A percentile compares a stretch with the other conserved stretches of the same genome.
These are phyloP conservation scores for Penicillium desertorum DNA, from an alignment of 495 filamentous ascomycete species.

Conservation along the genomic window DNA sequence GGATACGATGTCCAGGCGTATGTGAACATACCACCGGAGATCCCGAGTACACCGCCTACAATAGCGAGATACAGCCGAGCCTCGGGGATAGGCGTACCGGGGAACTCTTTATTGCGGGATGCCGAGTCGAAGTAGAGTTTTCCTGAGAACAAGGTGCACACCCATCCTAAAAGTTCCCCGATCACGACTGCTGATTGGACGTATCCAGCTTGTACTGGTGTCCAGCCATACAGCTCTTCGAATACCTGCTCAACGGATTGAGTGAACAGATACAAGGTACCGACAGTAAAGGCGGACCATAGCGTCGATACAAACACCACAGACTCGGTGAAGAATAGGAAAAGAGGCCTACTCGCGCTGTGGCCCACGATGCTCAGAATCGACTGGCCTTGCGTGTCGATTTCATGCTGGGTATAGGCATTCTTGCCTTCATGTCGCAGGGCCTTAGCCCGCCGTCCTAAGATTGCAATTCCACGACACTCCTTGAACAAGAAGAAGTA, in stretches of 20 bases:
- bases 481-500: slow-evolving; percentile 43
- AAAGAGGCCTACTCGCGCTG: slow-evolving; percentile 40
- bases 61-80: slow-evolving; percentile 39
- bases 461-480: slow-evolving; percentile 43
- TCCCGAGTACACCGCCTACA: slow-evolving; percentile 30
- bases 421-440: slow-evolving; percentile 31
- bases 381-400: slow-evolving; percentile 29
- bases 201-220: slow-evolving; percentile 34
- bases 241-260: slow-evolving; percentile 47
- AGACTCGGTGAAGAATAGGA: slow-evolving; percentile 52
- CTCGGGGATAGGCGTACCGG: slow-evolving; percentile 37
- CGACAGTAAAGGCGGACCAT: slow-evolving; percentile 53
- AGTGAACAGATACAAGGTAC: slow-evolving; percentile 52
- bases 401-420: slow-evolving; percentile 41
- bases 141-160: slow-evolving; percentile 24
- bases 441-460: slow-evolving; percentile 33
- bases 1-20: slow-evolving; percentile 43
- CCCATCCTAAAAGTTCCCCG: slow-evolving; percentile 35
- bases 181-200: slow-evolving; percentile 42
- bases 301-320: slow-evolving; percentile 53
- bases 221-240: slow-evolving; percentile 34
- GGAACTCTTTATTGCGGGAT: slow-evolving; percentile 30
- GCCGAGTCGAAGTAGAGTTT: slow-evolving; percentile 36
- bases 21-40: slow-evolving; percentile 40
- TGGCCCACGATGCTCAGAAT: slow-evolving; percentile 23